phyloP scores from a whole-genome alignment of 768 basidiomycete species.

The Amanita thiersii region DNA sequence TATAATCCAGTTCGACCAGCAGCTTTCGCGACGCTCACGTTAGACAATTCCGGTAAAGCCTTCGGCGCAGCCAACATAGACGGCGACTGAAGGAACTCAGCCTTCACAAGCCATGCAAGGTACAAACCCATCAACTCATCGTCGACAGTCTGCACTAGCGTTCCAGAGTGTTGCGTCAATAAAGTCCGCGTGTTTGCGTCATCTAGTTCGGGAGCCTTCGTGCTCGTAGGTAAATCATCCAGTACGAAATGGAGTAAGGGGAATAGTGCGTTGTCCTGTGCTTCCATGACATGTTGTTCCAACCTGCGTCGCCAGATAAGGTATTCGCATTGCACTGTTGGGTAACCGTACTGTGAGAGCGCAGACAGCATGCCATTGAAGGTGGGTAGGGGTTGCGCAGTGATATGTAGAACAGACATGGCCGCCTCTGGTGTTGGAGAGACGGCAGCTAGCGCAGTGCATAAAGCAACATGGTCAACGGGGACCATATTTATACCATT shows the following conservation, averaged over 20 bases:
- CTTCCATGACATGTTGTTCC: slow-evolving; percentile 92
- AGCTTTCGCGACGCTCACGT: slow-evolving; percentile 40
- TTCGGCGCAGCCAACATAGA: slow-evolving; percentile 27
- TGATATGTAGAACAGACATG: slow-evolving; percentile 71
- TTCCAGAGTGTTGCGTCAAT: slow-evolving; percentile 32
- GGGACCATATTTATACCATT: slow-evolving; percentile 98
- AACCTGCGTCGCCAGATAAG: slow-evolving; percentile 85
- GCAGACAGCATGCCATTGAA: slow-evolving; percentile 82
- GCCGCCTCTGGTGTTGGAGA: slow-evolving; percentile 39
- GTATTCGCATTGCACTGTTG: slow-evolving; percentile 76
- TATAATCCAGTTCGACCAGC: slow-evolving; percentile 61
- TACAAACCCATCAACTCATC: slow-evolving; percentile 78
- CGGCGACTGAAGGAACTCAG: slow-evolving; percentile 69
- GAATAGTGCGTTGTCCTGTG: slow-evolving; percentile 94
- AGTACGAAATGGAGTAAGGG: slow-evolving; percentile 95
- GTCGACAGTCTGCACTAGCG: slow-evolving; percentile 53
- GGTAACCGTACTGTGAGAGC: slow-evolving; percentile 73
- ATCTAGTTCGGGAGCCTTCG: slow-evolving; percentile 87
- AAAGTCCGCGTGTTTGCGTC: slow-evolving; percentile 76
- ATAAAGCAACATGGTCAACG: slow-evolving; percentile 89
- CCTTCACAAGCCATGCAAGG: slow-evolving; percentile 85
- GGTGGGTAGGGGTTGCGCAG: slow-evolving; percentile 78
- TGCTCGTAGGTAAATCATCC: slow-evolving; percentile 94
- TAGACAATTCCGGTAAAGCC: slow-evolving; percentile 39
- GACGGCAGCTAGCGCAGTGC: slow-evolving; percentile 66